Base-by-base conservation (phyloP, 73 alveolate species). In the Paramecium bursaria region DNA sequence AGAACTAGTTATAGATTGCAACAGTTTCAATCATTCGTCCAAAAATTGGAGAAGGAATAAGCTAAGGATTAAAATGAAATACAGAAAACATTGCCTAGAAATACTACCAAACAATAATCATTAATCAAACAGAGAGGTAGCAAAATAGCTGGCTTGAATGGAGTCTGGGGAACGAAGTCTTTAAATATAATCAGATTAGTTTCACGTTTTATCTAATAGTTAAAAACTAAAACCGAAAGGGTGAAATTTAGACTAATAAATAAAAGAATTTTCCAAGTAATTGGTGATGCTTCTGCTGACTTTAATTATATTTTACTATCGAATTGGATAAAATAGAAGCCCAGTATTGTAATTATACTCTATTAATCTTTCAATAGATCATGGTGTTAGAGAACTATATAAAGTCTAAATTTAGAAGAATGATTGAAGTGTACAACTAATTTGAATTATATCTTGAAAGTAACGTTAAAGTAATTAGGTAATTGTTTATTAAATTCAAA, bases 141-240 rank as follows among this genome's bases (percentile, higher is more conserved):
- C 14, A 57, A 27, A 67, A 3, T 30, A 31, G 17, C 6, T 67
- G 44, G 82, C 21, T 22, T 67, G 21, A 67, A 67, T 67, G 82
- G 22, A 67, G 22, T 42, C 7, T 67, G 82, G 82, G 15, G 60
- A 1, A 31, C 49, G 22, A 67, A 67, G 6, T 53, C 46, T 3
- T 67, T 67, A 14, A 42, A 19, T 6, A 67, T 67, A 21, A 67
- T 67, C 22, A 31, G 82, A 33, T 19, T 67, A 3, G 82, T 67
- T 67, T 67, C 82, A 39, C 31, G 82, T 1, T 67, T 67, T 67
- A 67, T 67, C 7, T 42, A 67, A 39, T 42, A 67, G 44, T 67
- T 67, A 42, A 67, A 67, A 39, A 67, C 82, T 11, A 67, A 67
- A 26, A 67, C 82, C 17, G 82, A 67, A 13, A 67, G 55, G 44